Evolutionary conservation across 495 filamentous ascomycete genomes (phyloP), one percentile per base, ranked within the genome.

Genomic region (Penicillium psychrofluorescens): DNA sequence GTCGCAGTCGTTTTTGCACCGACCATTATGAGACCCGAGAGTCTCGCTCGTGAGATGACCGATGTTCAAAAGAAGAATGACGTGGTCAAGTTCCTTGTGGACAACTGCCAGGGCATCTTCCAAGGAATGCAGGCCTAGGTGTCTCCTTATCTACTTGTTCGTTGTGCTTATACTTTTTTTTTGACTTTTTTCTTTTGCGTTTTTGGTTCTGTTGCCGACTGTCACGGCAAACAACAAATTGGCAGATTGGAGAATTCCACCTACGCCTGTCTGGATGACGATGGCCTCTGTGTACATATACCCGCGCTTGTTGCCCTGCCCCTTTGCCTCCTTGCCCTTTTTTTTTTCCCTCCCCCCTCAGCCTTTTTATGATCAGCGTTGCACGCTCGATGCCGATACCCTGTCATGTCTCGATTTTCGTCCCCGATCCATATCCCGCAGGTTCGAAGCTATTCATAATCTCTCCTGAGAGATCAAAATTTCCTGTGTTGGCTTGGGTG

Each of bases 1-100:
- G 70, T 97, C 32, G 88, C 94, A 6, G 94, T 99, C 44, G 94
- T 99, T 27, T 99, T 99, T 55, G 94, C 94, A 22, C 94, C 94
- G 16, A 99, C 94, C 7, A 89, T 99, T 47, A 92, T 99, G 85
- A 76, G 92, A 40, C 88, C 95, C 16, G 71, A 81, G 58, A 88
- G 81, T 49, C 70, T 96, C 50, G 86, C 95, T 50, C 82, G 88
- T 44, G 94, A 99, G 61, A 94, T 97, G 85, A 88, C 83, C 10
- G 94, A 99, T 53, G 92, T 95, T 70, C 85, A 91, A 51, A 78
- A 85, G 45, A 95, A 95, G 76, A 95, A 94, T 46, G 71, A 80
- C 38, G 88, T 87, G 11, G 79, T 97, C 53, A 90, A 95, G 61
- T 94, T 90, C 58, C 63, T 95, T 57, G 86, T 95, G 51, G 89